Evolutionary conservation across 208 protist species (phyloP), one percentile per base, ranked within the genome.

Genomic region (Wallacemonas collosoma): DNA sequence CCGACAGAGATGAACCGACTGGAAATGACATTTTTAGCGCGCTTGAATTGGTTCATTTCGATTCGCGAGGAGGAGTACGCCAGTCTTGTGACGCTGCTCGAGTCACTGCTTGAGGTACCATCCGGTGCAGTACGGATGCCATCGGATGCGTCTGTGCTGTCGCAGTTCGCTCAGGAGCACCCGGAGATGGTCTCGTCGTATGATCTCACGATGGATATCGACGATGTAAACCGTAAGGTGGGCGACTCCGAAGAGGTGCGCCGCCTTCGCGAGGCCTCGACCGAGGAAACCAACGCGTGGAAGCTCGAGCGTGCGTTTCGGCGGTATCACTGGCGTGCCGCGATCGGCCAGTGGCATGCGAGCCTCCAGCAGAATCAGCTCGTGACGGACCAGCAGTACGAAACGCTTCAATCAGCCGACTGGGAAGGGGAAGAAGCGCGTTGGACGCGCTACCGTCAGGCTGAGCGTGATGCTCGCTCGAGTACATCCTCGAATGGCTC

Each of bases 1-100:
- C 56, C 69, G 5, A 63, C 57, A 1, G 95, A 98, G 83, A 87
- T 99, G 63, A 98, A 98, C 73, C 81, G 83, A 55, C 81, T 99
- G 2, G 96, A 99, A 73, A 26, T 98, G 36, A 81, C 88, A 9
- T 97, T 98, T 65, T 84, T 97, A 26, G 80, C 71, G 17, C 65
- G 76, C 26, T 71, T 97, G 7, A 79, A 88, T 35, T 98, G 95
- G 88, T 77, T 92, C 60, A 86, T 97, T 58, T 79, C 81, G 70
- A 76, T 93, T 47, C 66, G 77, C 53, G 79, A 80, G 62, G 65
- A 81, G 44, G 80, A 92, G 67, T 95, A 93, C 73, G 73, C 57
- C 44, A 53, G 50, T 54, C 75, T 93, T 39, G 66, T 79, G 58
- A 60, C 17, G 2, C n/a, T 95, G 57, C 56, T 95, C 36, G 44